A percentile compares a stretch with the other conserved stretches of the same genome.
Conservation (phyloP, 495 filamentous ascomycete species). For the Daldinia concentrica region DNA sequence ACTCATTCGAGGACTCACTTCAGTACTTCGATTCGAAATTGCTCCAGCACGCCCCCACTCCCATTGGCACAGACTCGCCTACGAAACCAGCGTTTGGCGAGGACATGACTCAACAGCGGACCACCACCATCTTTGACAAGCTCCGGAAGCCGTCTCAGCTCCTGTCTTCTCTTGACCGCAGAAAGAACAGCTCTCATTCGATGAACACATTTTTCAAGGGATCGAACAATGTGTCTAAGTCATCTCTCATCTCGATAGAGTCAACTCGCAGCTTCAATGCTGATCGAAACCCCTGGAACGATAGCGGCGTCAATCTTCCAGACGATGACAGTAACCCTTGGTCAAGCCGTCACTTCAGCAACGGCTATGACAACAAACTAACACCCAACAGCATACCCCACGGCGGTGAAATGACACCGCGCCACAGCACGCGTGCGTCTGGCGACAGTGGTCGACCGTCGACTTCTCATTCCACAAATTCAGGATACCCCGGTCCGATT, state of each 20-base stretch:
- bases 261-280: conserved; percentile 84
- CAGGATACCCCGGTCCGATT: conserved; percentile 91
- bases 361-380: conserved; percentile 71
- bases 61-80: conserved; percentile 83
- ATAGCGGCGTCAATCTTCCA: conserved; percentile 90
- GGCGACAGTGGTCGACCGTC: conserved; percentile 90
- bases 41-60: conserved; percentile 85
- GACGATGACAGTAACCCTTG: conserved; percentile 80
- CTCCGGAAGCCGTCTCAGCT: conserved; percentile 89
- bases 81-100: conserved; percentile 80
- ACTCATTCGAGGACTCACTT: conserved; percentile 96
- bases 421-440: conserved; percentile 80
- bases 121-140: conserved; percentile 85
- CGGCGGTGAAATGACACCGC: conserved; percentile 80
- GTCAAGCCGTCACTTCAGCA: conserved; percentile 67
- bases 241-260: conserved; percentile 91
- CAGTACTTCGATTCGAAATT: conserved; percentile 97
- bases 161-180: conserved; percentile 87
- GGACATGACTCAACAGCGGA: conserved; percentile 76
- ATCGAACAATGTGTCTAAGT: conserved; percentile 92
- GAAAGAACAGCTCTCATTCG: conserved; percentile 90
- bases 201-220: conserved; percentile 89
- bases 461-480: conserved; percentile 91
- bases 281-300: conserved; percentile 97
- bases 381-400: conserved; percentile 72